Percentiles rank a stretch among this genome's conserved stretches.
phyloP scores from a whole-genome alignment of 148 eudicot genomes.

The Nepenthes mirabilis region DNA sequence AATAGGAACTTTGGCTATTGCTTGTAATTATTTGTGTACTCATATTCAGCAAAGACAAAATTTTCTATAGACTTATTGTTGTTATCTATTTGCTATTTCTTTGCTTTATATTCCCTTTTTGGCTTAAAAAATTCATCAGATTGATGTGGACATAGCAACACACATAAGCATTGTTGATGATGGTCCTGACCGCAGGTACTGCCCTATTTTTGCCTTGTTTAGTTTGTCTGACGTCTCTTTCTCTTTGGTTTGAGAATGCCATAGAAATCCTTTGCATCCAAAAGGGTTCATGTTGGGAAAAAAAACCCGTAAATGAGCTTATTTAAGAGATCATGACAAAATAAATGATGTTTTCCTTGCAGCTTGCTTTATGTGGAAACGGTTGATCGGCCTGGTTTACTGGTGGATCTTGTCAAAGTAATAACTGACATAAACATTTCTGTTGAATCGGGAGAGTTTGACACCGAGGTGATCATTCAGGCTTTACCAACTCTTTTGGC shows the following conservation, averaged over 20 bases:
- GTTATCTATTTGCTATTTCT: background rate
- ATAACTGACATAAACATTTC: slow-evolving; percentile 60
- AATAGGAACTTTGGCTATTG: too few relatives aligned
- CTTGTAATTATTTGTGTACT: too few relatives aligned
- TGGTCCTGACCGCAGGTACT: slow-evolving; percentile 78
- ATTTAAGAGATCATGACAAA: background rate
- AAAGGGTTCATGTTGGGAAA: too few relatives aligned
- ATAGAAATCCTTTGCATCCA: too few relatives aligned
- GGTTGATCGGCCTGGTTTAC: slow-evolving; percentile 81
- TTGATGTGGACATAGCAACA: slow-evolving; percentile 88
- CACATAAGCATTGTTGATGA: slow-evolving; percentile 53
- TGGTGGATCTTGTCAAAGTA: slow-evolving; percentile 85
- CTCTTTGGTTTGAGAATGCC: background rate
- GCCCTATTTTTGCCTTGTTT: too few relatives aligned
- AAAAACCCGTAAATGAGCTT: too few relatives aligned
- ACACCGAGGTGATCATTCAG: slow-evolving; percentile 59
- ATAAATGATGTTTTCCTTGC: slow-evolving; percentile 14
- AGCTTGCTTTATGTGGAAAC: slow-evolving; percentile 79
- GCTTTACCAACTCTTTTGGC: too few relatives aligned
- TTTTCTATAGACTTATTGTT: too few relatives aligned
- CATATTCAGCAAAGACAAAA: too few relatives aligned
- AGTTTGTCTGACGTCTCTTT: background rate
- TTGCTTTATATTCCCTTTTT: background rate
- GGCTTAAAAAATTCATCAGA: slow-evolving; percentile 22
- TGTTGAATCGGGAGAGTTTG: slow-evolving; percentile 91